Evolutionary conservation across 1,284 basidiomycete species (phyloP).

Genomic region (Stereum hirsutum): DNA sequence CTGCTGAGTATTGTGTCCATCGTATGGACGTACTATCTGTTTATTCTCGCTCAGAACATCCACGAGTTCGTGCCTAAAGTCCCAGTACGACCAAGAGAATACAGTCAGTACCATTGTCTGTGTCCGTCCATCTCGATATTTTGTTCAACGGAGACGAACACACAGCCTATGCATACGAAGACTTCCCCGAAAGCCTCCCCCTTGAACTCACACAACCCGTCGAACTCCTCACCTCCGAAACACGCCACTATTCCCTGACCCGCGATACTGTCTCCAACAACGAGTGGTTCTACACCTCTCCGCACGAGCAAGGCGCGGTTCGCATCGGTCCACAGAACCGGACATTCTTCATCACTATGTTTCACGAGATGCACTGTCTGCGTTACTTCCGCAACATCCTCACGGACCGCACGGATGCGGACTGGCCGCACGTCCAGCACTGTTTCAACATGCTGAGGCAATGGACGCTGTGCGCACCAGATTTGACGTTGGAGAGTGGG

Average conservation of each 20-base stretch:
- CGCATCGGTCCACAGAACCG: conserved; percentile 11
- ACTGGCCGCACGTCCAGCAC: conserved; percentile 19
- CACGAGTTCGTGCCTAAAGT: no score
- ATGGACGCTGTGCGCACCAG: conserved; percentile 24
- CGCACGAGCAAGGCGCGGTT: conserved; percentile 8
- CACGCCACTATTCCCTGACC: conserved; percentile 8
- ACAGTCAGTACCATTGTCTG: no score
- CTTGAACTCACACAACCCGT: no score
- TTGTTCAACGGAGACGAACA: no score
- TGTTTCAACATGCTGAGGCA: conserved; percentile 28
- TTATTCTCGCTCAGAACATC: no score
- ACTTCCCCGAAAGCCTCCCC: no score
- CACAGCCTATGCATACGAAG: no score
- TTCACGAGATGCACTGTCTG: conserved; percentile 24
- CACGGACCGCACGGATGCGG: not conserved
- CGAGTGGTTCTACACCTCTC: conserved; percentile 11
- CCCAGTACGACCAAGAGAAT: no score
- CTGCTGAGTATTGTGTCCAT: no score
- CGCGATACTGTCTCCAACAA: conserved; percentile 3
- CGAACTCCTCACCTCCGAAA: conserved; percentile 10
- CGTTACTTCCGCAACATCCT: conserved; percentile 9
- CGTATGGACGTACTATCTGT: no score
- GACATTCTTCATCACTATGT: conserved; percentile 20
- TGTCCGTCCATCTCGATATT: no score
- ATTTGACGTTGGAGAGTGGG: conserved; percentile 22